A percentile compares a stretch with the other conserved stretches of the same genome.
These are phyloP conservation scores for Malania oleifera DNA, from an alignment of 164 flowering plant genomes.

Conservation along the genomic window DNA sequence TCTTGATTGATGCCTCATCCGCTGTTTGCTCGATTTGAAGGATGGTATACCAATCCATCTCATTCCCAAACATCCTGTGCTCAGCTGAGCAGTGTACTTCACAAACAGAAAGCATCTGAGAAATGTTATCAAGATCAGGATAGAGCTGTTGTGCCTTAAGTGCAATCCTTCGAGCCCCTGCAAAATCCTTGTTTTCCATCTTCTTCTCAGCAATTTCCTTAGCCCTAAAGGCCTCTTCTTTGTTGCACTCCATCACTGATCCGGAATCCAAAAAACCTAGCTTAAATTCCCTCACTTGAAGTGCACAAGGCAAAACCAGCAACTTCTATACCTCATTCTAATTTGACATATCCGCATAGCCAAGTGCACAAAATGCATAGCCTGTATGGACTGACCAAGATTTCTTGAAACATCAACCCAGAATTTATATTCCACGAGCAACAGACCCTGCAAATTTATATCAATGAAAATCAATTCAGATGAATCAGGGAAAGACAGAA, in stretches of 20 bases:
- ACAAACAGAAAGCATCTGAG: slow-evolving; percentile 68
- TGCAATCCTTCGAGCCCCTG: slow-evolving; percentile 55
- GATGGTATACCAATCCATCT: slow-evolving; percentile 74
- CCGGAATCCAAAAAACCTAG: slow-evolving; percentile 1
- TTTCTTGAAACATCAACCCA: too few species aligned
- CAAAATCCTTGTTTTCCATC: slow-evolving; percentile 59
- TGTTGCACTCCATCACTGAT: slow-evolving; percentile 74
- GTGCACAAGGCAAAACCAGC: not conserved
- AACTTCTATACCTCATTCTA: too few species aligned
- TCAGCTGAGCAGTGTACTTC: slow-evolving; percentile 75
- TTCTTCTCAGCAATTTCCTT: slow-evolving; percentile 62
- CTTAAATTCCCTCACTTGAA: slow-evolving; percentile 3
- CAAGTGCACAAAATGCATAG: not conserved
- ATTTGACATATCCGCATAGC: too few species aligned
- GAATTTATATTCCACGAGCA: too few species aligned
- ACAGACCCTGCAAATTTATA: too few species aligned
- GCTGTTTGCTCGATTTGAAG: slow-evolving; percentile 63
- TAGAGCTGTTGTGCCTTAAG: slow-evolving; percentile 61
- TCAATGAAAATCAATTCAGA: too few species aligned
- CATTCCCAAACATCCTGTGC: slow-evolving; percentile 36
- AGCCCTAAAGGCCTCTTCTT: slow-evolving; percentile 79
- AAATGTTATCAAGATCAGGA: slow-evolving; percentile 53
- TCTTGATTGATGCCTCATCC: slow-evolving; percentile 62
- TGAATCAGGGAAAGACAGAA: too few species aligned
- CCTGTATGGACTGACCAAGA: not conserved